A percentile compares a stretch with the other conserved stretches of the same genome.
These are phyloP conservation scores for Oldenlandia corymbosa DNA, from an alignment of 257 asterid genomes.

Conservation along the genomic window DNA sequence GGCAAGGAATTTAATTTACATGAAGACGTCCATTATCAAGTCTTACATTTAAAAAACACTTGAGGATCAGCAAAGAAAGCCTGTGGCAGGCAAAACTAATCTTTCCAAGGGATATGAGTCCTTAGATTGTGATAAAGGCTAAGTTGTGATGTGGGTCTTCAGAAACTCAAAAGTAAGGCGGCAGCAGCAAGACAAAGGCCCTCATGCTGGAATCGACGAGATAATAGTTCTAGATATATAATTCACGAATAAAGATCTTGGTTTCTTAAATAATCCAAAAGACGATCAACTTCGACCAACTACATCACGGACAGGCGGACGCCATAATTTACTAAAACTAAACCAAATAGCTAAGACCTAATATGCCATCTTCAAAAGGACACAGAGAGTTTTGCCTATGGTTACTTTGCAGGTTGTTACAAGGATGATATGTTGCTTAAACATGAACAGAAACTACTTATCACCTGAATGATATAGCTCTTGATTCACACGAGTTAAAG, in stretches of 20 bases:
- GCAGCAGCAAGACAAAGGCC: neutral
- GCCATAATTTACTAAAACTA: too few relatives aligned
- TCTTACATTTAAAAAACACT: neutral
- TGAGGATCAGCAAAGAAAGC: neutral
- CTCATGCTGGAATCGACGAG: neutral
- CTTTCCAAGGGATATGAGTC: neutral
- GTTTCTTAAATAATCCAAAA: neutral
- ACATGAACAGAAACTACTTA: neutral
- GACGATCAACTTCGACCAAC: neutral
- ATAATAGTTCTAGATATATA: neutral
- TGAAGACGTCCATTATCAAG: neutral
- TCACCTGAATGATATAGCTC: neutral
- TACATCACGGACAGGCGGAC: neutral
- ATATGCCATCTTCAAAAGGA: conserved; percentile 1
- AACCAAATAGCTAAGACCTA: neutral
- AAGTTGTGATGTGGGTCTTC: neutral
- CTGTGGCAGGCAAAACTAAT: neutral
- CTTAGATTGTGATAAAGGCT: too few relatives aligned
- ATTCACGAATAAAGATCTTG: neutral
- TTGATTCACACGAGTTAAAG: neutral
- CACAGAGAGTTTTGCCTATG: neutral
- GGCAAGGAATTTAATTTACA: neutral
- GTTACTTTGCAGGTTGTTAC: neutral
- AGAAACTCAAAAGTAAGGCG: neutral
- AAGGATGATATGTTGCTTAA: neutral